Conservation (phyloP, 305 asterid genomes). For the Lippia alba region DNA sequence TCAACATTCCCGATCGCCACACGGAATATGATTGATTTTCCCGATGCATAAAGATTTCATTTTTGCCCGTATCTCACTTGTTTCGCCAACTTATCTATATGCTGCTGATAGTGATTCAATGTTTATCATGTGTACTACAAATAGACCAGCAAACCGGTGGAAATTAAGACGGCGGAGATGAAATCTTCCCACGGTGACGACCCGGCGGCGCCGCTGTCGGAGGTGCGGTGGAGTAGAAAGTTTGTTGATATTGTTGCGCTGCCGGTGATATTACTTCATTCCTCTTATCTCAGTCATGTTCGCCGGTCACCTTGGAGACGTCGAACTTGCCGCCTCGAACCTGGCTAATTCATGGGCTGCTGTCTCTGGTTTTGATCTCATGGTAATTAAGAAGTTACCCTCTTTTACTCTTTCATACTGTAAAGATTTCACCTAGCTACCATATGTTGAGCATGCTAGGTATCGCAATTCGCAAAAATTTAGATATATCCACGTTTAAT, state of each 20-base stretch:
- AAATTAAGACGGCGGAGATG: not conserved
- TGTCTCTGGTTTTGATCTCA: constrained; percentile 46
- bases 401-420: too few species aligned
- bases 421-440: too few species aligned
- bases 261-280: constrained; percentile 51
- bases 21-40: too few species aligned
- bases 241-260: constrained; percentile 44
- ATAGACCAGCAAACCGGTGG: not conserved
- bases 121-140: not conserved
- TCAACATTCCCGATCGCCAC: too few species aligned
- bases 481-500: too few species aligned
- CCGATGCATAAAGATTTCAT: too few species aligned
- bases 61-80: too few species aligned
- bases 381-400: too few species aligned
- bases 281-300: constrained; percentile 56
- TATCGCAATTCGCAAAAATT: too few species aligned
- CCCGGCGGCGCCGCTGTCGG: constrained; percentile 24
- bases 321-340: constrained; percentile 49
- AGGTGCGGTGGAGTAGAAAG: constrained; percentile 31
- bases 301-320: constrained; percentile 56
- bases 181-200: constrained; percentile 20
- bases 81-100: too few species aligned
- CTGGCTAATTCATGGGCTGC: constrained; percentile 58
- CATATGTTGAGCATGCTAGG: too few species aligned
- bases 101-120: too few species aligned